These are phyloP conservation scores for Picea sitchensis DNA, from an alignment of 75 land plant genomes.

Conservation along the genomic window DNA sequence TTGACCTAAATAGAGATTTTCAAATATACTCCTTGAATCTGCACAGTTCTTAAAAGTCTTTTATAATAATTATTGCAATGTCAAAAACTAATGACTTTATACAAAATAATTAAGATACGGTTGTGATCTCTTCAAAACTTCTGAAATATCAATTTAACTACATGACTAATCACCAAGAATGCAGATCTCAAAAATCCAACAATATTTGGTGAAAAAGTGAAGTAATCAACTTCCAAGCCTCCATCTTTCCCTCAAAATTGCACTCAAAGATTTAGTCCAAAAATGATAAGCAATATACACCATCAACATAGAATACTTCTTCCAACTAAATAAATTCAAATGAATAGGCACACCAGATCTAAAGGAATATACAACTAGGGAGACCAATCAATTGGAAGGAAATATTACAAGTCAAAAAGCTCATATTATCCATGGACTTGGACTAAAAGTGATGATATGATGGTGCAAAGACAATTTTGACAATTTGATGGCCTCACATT, in stretches of 20 bases:
- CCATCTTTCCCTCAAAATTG: slow-evolving; percentile 60
- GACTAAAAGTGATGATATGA: background rate
- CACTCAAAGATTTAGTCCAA: background rate
- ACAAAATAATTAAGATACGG: background rate
- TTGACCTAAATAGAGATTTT: slow-evolving; percentile 57
- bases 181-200: slow-evolving; percentile 61
- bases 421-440: background rate
- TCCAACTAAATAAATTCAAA: too few relatives aligned
- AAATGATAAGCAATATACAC: background rate
- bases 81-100: background rate
- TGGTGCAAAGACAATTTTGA: too few relatives aligned
- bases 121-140: background rate
- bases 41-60: background rate
- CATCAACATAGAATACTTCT: background rate
- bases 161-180: slow-evolving; percentile 90
- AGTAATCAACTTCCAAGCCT: slow-evolving; percentile 59
- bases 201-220: slow-evolving; percentile 78
- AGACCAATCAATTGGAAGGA: background rate
- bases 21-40: slow-evolving; percentile 63
- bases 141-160: slow-evolving; percentile 41
- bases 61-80: background rate
- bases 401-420: background rate
- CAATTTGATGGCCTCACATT: too few relatives aligned
- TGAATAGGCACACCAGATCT: background rate
- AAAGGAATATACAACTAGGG: background rate